Evolutionary conservation across 225 moss, liverwort and hornwort genomes (phyloP).

Genomic region (Sphagnum tenellum): DNA sequence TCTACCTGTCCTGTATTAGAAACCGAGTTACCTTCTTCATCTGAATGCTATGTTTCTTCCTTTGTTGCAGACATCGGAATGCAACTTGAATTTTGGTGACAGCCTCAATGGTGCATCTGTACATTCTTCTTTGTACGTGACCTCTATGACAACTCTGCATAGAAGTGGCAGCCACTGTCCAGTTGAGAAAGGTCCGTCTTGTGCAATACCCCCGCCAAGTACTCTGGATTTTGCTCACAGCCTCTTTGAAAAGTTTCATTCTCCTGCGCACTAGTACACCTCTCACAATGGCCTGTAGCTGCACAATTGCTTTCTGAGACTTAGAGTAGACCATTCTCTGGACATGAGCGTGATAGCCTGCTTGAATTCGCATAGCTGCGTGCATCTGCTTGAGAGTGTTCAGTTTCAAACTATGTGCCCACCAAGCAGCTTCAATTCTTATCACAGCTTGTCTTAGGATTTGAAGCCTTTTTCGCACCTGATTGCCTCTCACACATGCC

Average conservation of each 20-base stretch:
- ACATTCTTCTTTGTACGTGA: conserved; percentile 15
- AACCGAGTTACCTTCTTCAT: conserved; percentile 1
- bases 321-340: conserved; percentile 22
- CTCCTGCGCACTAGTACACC: neutral
- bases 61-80: conserved; percentile 5
- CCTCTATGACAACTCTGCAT: conserved; percentile 17
- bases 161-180: conserved; percentile 5
- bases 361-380: conserved; percentile 33
- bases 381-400: conserved; percentile 7
- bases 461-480: too few species aligned
- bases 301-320: conserved; percentile 12
- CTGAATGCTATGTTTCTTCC: neutral
- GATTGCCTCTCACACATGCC: too few species aligned
- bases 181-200: neutral
- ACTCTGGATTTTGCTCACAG: conserved; percentile 8
- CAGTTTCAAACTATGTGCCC: conserved; percentile 20
- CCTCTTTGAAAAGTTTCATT: neutral
- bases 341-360: conserved; percentile 17
- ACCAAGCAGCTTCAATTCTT: conserved; percentile 25
- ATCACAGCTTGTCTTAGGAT: conserved; percentile 8
- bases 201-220: conserved; percentile 2
- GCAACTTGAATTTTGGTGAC: conserved; percentile 9
- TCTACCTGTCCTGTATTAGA: neutral
- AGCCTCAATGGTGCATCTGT: conserved; percentile 4
- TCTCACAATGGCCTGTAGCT: conserved; percentile 13